These are phyloP conservation scores for Cystobasidium onofrii DNA, from an alignment of 768 basidiomycete species.

Conservation along the genomic window DNA sequence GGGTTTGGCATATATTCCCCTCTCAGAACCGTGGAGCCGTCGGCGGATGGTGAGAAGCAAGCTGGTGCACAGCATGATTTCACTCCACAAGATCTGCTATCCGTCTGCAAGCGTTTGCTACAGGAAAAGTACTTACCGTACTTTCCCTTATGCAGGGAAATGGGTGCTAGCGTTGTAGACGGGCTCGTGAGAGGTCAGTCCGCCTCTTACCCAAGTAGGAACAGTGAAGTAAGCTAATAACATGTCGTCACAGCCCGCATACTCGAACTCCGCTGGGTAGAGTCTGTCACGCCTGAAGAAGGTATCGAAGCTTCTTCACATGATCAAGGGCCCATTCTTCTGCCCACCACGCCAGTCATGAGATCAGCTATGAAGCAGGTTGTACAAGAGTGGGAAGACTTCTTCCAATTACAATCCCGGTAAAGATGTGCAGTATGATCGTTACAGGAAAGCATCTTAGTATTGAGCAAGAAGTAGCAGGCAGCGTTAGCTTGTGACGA, in stretches of 20 bases:
- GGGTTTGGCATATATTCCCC: slow-evolving; percentile 50
- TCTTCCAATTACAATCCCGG: background rate
- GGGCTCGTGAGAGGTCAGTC: slow-evolving; percentile 73
- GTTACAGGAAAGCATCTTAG: no score
- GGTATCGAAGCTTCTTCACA: slow-evolving; percentile 54
- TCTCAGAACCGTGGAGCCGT: slow-evolving; percentile 42
- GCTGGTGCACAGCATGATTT: slow-evolving; percentile 54
- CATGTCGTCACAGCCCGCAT: slow-evolving; percentile 33
- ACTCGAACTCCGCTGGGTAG: slow-evolving; percentile 46
- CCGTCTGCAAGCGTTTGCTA: slow-evolving; percentile 70
- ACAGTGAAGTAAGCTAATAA: slow-evolving; percentile 48
- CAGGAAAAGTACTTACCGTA: slow-evolving; percentile 61
- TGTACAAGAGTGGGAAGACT: slow-evolving; percentile 65
- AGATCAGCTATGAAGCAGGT: slow-evolving; percentile 75
- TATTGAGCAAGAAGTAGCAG: no score
- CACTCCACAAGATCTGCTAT: slow-evolving; percentile 67
- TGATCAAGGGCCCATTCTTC: slow-evolving; percentile 62
- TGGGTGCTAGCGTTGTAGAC: slow-evolving; percentile 75
- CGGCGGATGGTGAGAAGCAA: slow-evolving; percentile 35
- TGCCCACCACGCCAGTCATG: slow-evolving; percentile 73
- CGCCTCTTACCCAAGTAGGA: slow-evolving; percentile 43
- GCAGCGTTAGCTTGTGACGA: no score
- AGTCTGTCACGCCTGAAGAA: slow-evolving; percentile 52
- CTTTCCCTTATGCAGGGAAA: slow-evolving; percentile 69
- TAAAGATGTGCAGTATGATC: no score